These are phyloP conservation scores for Russula sp. DNA, from an alignment of 768 basidiomycete genomes.

Conservation along the genomic window DNA sequence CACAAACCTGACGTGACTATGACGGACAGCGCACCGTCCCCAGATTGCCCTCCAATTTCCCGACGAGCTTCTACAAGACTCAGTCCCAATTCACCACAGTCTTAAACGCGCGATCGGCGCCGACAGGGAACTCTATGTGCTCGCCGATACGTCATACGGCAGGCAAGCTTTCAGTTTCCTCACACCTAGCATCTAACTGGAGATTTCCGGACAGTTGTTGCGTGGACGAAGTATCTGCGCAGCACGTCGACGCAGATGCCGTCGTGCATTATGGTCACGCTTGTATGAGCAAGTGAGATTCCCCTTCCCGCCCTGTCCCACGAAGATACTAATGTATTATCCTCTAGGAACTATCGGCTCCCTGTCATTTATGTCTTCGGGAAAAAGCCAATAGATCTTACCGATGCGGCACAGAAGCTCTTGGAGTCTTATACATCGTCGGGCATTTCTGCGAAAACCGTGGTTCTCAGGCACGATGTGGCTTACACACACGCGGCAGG, in stretches of 20 bases:
- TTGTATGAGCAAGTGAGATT: slow-evolving; percentile 75
- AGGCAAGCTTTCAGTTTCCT: slow-evolving; percentile 46
- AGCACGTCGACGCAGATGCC: slow-evolving; percentile 87
- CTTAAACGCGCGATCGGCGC: slow-evolving; percentile 49
- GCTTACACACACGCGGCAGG: slow-evolving; percentile 65
- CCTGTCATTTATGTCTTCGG: slow-evolving; percentile 92
- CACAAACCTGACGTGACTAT: neutral
- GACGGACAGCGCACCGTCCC: neutral
- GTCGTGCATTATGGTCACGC: slow-evolving; percentile 96
- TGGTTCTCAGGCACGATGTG: slow-evolving; percentile 71
- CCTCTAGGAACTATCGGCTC: slow-evolving; percentile 68
- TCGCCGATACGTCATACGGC: slow-evolving; percentile 98
- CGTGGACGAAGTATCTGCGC: slow-evolving; percentile 92
- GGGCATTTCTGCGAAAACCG: slow-evolving; percentile 26
- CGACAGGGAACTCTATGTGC: slow-evolving; percentile 66
- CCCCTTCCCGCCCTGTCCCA: neutral
- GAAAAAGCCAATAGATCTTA: slow-evolving; percentile 55
- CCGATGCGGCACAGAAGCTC: slow-evolving; percentile 43
- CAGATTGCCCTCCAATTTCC: slow-evolving; percentile 94
- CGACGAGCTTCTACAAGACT: slow-evolving; percentile 82
- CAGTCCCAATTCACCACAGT: slow-evolving; percentile 72
- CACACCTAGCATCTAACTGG: neutral
- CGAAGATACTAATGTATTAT: neutral
- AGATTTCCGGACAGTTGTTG: slow-evolving; percentile 60
- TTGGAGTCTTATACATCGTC: slow-evolving; percentile 30